Percentiles rank a stretch among this genome's conserved stretches.
These are phyloP conservation scores for Oryza meyeriana DNA, from an alignment of 176 grass and related monocot species.

Conservation along the genomic window DNA sequence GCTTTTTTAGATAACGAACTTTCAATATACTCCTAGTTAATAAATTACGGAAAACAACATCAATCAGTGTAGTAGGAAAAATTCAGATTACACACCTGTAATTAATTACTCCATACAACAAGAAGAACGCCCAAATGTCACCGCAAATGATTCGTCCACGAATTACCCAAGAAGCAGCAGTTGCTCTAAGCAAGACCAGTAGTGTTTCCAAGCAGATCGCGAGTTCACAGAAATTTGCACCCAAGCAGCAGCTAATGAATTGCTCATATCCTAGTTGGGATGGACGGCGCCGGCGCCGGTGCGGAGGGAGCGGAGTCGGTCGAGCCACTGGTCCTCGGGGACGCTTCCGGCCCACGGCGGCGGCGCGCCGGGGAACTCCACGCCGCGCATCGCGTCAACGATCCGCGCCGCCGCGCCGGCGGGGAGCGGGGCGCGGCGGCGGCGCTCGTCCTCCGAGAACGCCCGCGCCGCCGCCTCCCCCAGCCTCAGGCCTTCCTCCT, in stretches of 20 bases:
- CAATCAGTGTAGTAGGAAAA: background rate
- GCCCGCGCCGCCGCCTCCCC: constrained; percentile 33
- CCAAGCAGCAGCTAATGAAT: background rate
- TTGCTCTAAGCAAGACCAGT: background rate
- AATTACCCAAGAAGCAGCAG: background rate
- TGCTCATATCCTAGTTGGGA: constrained; percentile 13
- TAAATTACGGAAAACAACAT: background rate
- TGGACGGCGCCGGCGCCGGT: background rate
- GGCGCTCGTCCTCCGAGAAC: constrained; percentile 51
- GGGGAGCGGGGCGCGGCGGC: constrained; percentile 52
- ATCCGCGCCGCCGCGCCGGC: constrained; percentile 52
- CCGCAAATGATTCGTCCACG: background rate
- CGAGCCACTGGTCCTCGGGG: constrained; percentile 61
- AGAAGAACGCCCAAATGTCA: background rate
- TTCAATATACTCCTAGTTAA: too few species aligned
- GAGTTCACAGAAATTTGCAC: background rate
- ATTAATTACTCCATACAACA: background rate
- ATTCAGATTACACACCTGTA: background rate
- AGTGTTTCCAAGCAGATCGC: background rate
- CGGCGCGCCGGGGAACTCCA: constrained; percentile 56
- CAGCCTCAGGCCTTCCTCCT: constrained; percentile 24
- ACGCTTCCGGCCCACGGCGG: constrained; percentile 57
- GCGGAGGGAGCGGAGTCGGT: constrained; percentile 44
- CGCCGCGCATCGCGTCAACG: constrained; percentile 67
- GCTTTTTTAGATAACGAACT: too few species aligned